phyloP scores from a whole-genome alignment of 371 early-diverging fungal species.

The Apophysomyces trapeziformis region DNA sequence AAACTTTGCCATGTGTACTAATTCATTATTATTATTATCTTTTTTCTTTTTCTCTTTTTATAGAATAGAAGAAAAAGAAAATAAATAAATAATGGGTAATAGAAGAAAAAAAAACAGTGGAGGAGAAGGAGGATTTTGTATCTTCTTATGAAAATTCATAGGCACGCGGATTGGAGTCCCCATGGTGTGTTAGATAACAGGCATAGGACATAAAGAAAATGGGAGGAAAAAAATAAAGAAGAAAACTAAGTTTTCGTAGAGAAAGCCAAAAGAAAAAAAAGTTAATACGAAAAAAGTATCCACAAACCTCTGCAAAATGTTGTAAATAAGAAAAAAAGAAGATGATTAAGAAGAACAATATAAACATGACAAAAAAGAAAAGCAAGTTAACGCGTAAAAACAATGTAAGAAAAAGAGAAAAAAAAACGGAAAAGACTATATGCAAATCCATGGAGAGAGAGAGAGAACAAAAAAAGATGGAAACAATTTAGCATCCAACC shows the following conservation, averaged over 20 bases:
- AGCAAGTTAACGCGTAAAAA: too few relatives aligned
- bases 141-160: too few relatives aligned
- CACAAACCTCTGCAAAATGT: not conserved
- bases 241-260: slow-evolving; percentile 1
- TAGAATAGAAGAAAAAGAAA: slow-evolving; percentile 9
- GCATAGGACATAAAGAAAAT: too few relatives aligned
- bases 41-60: slow-evolving; percentile 13
- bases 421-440: slow-evolving; percentile 3
- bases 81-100: not conserved
- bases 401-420: slow-evolving; percentile 1
- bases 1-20: slow-evolving; percentile 1
- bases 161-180: too few relatives aligned
- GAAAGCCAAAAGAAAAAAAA: not conserved
- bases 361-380: too few relatives aligned
- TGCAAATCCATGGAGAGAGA: not conserved
- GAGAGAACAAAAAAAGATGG: slow-evolving; percentile 1
- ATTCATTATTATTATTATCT: not conserved
- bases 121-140: too few relatives aligned
- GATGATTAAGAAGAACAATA: not conserved
- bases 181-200: too few relatives aligned
- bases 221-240: not conserved
- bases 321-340: slow-evolving; percentile 6
- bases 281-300: not conserved
- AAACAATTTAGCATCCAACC: slow-evolving; percentile 9
- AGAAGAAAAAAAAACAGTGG: too few relatives aligned